These are phyloP conservation scores for Fusarium sp. DNA, from an alignment of 2,329 filamentous ascomycete genomes.

Conservation along the genomic window DNA sequence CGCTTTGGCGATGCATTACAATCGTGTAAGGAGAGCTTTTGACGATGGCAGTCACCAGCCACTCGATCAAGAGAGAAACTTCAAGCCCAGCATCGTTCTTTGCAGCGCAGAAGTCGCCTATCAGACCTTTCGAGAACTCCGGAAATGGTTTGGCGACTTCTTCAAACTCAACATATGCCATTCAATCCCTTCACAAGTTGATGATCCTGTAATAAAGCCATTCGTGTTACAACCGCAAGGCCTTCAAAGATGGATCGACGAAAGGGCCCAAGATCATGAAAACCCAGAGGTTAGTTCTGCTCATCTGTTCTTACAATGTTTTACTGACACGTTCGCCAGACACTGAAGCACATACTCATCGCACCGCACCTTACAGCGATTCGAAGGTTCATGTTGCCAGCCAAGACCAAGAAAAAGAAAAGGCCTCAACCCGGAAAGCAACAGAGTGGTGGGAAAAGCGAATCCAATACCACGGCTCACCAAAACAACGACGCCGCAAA, in stretches of 20 bases:
- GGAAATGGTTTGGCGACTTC: neutral
- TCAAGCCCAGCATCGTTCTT: neutral
- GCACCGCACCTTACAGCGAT: neutral
- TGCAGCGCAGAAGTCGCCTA: neutral
- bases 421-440: too few relatives aligned
- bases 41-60: neutral
- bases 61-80: neutral
- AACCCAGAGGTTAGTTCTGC: neutral
- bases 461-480: too few relatives aligned
- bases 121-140: neutral
- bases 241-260: neutral
- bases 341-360: neutral
- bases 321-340: neutral
- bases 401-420: too few relatives aligned
- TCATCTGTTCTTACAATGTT: too few relatives aligned
- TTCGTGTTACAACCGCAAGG: neutral
- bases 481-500: too few relatives aligned
- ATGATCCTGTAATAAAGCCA: neutral
- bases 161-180: too few relatives aligned
- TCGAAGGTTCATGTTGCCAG: neutral
- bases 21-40: neutral
- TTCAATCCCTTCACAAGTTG: too few relatives aligned
- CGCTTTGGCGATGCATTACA: neutral
- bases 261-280: neutral
- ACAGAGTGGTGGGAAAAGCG: too few relatives aligned